Evolutionary conservation across 2,329 filamentous ascomycete species (phyloP).

Genomic region (Venturia effusa): DNA sequence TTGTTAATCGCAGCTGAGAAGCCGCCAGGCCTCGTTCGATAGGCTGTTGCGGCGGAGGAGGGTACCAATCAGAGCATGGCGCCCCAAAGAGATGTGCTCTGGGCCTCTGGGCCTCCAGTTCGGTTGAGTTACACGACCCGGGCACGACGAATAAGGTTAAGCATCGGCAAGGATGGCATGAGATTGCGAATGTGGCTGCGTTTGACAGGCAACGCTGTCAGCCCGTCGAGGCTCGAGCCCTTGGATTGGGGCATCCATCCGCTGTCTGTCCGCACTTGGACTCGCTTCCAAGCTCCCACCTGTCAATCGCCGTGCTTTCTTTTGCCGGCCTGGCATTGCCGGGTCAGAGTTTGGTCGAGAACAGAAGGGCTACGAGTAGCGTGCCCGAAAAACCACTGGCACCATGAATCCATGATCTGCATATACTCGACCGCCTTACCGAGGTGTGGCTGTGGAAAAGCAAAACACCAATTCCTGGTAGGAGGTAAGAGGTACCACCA

Average conservation of each 20-base stretch:
- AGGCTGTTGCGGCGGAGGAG: constrained; percentile 5
- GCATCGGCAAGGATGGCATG: neutral
- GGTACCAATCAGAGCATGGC: neutral
- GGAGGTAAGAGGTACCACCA: too few relatives aligned
- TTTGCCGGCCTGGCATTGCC: neutral
- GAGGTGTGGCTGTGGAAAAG: neutral
- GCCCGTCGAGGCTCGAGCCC: neutral
- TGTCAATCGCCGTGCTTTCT: neutral
- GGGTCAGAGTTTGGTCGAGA: neutral
- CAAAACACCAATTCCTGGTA: neutral
- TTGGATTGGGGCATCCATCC: neutral
- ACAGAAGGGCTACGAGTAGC: neutral
- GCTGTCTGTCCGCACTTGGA: neutral
- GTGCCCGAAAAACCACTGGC: neutral
- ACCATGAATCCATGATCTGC: neutral
- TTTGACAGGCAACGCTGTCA: constrained; percentile 3
- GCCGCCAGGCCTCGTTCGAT: neutral
- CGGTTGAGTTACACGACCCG: neutral
- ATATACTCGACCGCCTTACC: neutral
- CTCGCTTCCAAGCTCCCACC: neutral
- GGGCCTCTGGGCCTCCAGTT: neutral
- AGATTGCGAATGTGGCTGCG: constrained; percentile 8
- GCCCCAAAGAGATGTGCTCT: neutral
- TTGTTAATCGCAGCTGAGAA: constrained; percentile 1
- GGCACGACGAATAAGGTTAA: constrained; percentile 4